Conservation (phyloP, 306 rosid genomes). For the Corylus americana region DNA sequence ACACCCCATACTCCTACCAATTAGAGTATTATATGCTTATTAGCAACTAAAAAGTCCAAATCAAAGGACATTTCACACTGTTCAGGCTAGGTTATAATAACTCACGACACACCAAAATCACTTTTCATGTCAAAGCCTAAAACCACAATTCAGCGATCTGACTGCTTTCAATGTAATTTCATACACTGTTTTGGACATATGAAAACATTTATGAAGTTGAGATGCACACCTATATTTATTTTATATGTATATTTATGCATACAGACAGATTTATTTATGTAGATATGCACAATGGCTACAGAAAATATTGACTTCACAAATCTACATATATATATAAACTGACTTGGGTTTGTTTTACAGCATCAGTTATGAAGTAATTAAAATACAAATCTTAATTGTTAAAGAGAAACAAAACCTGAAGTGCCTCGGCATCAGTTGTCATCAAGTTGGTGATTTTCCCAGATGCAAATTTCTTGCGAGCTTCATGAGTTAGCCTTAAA, state of each 20-base stretch:
- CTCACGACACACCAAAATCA: not conserved
- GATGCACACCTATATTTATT: not conserved
- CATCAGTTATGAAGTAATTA: not conserved
- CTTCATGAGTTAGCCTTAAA: slow-evolving; percentile 94
- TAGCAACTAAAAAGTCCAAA: not conserved
- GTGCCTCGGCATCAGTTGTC: slow-evolving; percentile 96
- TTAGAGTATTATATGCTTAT: not conserved
- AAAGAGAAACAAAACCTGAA: slow-evolving; percentile 57
- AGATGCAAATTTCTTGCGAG: slow-evolving; percentile 84
- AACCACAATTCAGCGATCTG: not conserved
- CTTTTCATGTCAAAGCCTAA: not conserved
- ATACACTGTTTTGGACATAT: not conserved
- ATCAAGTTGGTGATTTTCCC: slow-evolving; percentile 97
- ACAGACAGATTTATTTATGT: not conserved
- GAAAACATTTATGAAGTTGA: not conserved
- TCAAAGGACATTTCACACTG: not conserved
- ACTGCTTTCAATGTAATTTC: not conserved
- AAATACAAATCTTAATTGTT: slow-evolving; percentile 1
- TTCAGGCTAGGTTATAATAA: not conserved
- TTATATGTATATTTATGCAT: not conserved
- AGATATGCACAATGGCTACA: not conserved
- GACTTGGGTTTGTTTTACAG: not conserved
- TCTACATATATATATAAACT: not conserved
- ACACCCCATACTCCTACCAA: not conserved
- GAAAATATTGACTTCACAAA: not conserved